Percentiles rank a stretch among this genome's conserved stretches.
Conservation (phyloP, 495 filamentous ascomycete genomes). For the Lichenothelia convexa region DNA sequence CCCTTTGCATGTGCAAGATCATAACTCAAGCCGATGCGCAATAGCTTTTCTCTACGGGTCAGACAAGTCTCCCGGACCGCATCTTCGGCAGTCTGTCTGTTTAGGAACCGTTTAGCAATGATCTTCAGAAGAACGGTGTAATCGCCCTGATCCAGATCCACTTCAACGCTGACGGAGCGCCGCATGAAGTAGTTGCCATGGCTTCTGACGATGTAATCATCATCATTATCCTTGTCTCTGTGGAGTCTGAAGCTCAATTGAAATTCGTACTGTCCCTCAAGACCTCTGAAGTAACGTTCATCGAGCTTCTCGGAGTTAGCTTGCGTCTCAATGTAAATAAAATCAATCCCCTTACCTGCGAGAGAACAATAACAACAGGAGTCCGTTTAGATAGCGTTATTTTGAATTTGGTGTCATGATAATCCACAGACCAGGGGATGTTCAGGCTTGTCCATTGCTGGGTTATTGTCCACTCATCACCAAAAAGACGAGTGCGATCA, state of each 20-base stretch:
- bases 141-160: conserved; percentile 63
- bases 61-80: conserved; percentile 45
- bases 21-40: conserved; percentile 63
- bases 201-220: conserved; percentile 72
- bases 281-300: conserved; percentile 64
- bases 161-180: conserved; percentile 66
- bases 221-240: conserved; percentile 47
- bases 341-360: conserved; percentile 38
- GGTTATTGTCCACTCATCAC: conserved; percentile 61
- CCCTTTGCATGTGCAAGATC: conserved; percentile 73
- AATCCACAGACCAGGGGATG: conserved; percentile 74
- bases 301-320: conserved; percentile 39
- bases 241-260: conserved; percentile 65
- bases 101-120: conserved; percentile 40
- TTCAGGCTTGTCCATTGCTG: conserved; percentile 72
- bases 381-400: conserved; percentile 47
- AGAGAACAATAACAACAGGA: conserved; percentile 61
- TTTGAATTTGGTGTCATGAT: conserved; percentile 65
- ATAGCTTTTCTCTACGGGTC: conserved; percentile 56
- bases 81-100: conserved; percentile 40
- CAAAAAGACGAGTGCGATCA: conserved; percentile 77
- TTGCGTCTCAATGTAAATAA: too few species aligned
- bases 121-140: conserved; percentile 69
- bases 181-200: conserved; percentile 49
- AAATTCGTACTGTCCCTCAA: conserved; percentile 69